Conservation (phyloP, 306 rosid species). For the Casuarina cunninghamiana region DNA sequence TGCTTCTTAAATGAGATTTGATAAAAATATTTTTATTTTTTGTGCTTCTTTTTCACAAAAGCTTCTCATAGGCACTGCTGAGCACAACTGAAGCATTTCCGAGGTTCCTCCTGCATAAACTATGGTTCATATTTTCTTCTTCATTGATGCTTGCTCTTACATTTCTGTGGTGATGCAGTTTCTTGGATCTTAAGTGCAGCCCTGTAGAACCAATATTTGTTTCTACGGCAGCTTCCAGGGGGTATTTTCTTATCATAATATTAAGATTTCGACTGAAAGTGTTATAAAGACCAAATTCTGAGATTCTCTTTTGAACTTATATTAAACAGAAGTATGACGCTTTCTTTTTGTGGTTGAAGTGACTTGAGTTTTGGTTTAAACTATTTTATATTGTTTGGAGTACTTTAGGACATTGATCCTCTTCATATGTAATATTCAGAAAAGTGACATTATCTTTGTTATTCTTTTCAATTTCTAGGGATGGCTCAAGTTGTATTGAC, state of each 20-base stretch:
- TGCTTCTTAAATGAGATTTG: slow-evolving; percentile 22
- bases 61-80: slow-evolving; percentile 94
- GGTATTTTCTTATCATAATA: slow-evolving; percentile 47
- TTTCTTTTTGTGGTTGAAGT: slow-evolving; percentile 13
- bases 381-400: background rate
- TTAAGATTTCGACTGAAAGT: slow-evolving; percentile 11
- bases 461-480: slow-evolving; percentile 40
- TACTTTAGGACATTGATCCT: background rate
- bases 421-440: background rate
- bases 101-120: slow-evolving; percentile 47
- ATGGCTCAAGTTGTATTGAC: slow-evolving; percentile 54
- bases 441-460: slow-evolving; percentile 8
- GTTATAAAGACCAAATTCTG: slow-evolving; percentile 10
- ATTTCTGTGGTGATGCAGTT: slow-evolving; percentile 49
- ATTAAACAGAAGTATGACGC: slow-evolving; percentile 4
- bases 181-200: slow-evolving; percentile 94
- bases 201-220: slow-evolving; percentile 95
- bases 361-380: background rate
- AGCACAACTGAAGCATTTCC: slow-evolving; percentile 79
- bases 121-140: slow-evolving; percentile 16
- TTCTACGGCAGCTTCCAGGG: slow-evolving; percentile 87
- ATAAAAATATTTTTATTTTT: slow-evolving; percentile 29
- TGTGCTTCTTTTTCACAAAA: slow-evolving; percentile 50
- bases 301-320: slow-evolving; percentile 14
- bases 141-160: slow-evolving; percentile 18